Evolutionary conservation across 1,284 basidiomycete genomes (phyloP), one percentile per base, ranked within the genome.

Genomic region (Ustilago trichophora): DNA sequence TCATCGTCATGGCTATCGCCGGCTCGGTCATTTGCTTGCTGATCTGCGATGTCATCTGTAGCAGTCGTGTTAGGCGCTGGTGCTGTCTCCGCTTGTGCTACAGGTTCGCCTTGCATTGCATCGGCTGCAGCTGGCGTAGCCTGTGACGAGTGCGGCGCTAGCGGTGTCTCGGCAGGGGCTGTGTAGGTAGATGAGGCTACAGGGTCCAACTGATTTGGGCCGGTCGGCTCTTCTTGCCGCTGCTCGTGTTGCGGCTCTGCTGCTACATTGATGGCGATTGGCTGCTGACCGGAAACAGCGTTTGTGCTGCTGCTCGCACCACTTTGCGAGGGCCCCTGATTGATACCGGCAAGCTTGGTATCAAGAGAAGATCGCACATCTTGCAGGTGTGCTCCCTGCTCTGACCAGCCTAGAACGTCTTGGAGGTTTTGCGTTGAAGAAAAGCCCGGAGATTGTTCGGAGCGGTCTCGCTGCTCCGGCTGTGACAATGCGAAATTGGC

Each of bases 361-460:
- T n/a, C n/a, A n/a, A n/a, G n/a, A n/a, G n/a, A n/a, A n/a, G n/a
- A n/a, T n/a, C n/a, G n/a, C n/a, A n/a, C n/a, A 19, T 11, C 12
- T 18, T 51, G 31, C 2, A 26, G 12, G 5, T 16, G 37, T 11
- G 25, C 12, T 12, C 21, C 19, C 25, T 31, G 18, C 15, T 53
- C 45, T n/a, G 57, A 53, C 57, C 57, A 60, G 10, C 51, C 57
- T 13, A 60, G 50, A 3, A 31, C 40, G 7, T 56, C 45, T 13
- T 13, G n/a, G n/a, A n/a, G n/a, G n/a, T n/a, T n/a, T n/a, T n/a
- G n/a, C n/a, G n/a, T n/a, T n/a, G n/a, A n/a, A n/a, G n/a, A n/a
- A n/a, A n/a, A n/a, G n/a, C n/a, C n/a, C n/a, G n/a, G n/a, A n/a
- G n/a, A n/a, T n/a, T n/a, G n/a, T n/a, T n/a, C n/a, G n/a, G n/a